A percentile compares a stretch with the other conserved stretches of the same genome.
phyloP scores from a whole-genome alignment of 768 basidiomycete genomes.

The Amanita subjunquillea region DNA sequence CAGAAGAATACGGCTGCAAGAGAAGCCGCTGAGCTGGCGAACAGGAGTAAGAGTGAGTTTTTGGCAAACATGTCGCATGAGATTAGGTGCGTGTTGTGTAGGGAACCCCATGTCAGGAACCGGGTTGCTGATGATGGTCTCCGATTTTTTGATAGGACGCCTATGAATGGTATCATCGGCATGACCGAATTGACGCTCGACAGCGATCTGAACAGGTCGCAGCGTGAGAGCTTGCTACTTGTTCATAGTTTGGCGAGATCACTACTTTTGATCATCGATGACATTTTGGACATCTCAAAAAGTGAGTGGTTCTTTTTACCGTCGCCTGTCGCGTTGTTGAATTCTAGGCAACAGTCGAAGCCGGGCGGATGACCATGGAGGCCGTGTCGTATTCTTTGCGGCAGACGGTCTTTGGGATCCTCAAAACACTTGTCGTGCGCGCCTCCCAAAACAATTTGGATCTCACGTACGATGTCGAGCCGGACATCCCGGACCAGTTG shows the following conservation, averaged over 20 bases:
- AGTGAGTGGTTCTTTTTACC: conserved; percentile 45
- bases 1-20: conserved; percentile 98
- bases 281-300: conserved; percentile 99
- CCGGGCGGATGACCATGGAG: conserved; percentile 99
- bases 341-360: conserved; percentile 60
- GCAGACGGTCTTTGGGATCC: conserved; percentile 93
- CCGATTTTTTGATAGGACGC: conserved; percentile 51
- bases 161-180: conserved; percentile 99
- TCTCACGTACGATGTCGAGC: conserved; percentile 92
- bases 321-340: conserved; percentile 4
- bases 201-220: conserved; percentile 87
- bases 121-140: not conserved
- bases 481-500: conserved; percentile 91
- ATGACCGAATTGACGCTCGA: conserved; percentile 98
- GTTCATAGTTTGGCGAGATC: conserved; percentile 93
- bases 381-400: conserved; percentile 96
- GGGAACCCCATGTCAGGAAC: not conserved
- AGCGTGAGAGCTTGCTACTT: conserved; percentile 89
- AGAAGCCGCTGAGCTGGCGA: conserved; percentile 96
- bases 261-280: conserved; percentile 93
- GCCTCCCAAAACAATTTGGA: conserved; percentile 96
- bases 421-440: conserved; percentile 96
- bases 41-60: conserved; percentile 94
- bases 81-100: conserved; percentile 59
- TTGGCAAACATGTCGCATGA: conserved; percentile 98